Percentiles rank a stretch among this genome's conserved stretches.
phyloP scores from a whole-genome alignment of 305 asterid genomes.

The Fraxinus greggii region DNA sequence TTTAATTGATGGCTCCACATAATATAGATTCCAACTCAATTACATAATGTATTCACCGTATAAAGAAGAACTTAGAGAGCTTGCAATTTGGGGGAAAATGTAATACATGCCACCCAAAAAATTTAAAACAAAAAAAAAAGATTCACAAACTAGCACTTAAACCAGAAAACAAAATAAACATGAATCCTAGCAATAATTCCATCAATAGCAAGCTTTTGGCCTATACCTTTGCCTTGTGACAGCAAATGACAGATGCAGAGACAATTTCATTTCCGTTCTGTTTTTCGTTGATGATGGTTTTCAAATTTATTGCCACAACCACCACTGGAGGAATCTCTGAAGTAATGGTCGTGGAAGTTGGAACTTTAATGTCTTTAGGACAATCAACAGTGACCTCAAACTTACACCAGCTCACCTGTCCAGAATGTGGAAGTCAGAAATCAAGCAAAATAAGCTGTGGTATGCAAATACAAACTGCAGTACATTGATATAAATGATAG shows the following conservation, averaged over 20 bases:
- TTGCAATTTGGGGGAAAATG: neutral
- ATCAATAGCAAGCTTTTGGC: conserved; percentile 23
- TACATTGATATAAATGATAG: neutral
- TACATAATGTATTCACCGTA: conserved; percentile 8
- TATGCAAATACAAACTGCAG: neutral
- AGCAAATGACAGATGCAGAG: conserved; percentile 91
- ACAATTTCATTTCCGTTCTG: conserved; percentile 77
- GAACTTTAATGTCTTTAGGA: conserved; percentile 68
- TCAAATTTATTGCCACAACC: conserved; percentile 78
- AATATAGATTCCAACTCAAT: conserved; percentile 10
- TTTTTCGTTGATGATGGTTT: conserved; percentile 75
- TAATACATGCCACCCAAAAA: neutral
- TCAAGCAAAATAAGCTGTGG: neutral
- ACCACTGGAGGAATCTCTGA: conserved; percentile 80
- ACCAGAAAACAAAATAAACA: neutral
- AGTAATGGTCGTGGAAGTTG: conserved; percentile 49
- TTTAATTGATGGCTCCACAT: conserved; percentile 13
- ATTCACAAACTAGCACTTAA: neutral
- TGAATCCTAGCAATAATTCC: conserved; percentile 15
- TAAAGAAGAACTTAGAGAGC: conserved; percentile 11
- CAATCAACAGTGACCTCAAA: conserved; percentile 73
- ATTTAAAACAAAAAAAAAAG: neutral
- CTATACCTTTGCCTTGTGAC: conserved; percentile 84
- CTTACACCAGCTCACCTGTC: conserved; percentile 98
- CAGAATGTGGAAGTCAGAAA: conserved; percentile 26